Conservation (phyloP, 805 yeast species). For the Danielia reshetovae region DNA sequence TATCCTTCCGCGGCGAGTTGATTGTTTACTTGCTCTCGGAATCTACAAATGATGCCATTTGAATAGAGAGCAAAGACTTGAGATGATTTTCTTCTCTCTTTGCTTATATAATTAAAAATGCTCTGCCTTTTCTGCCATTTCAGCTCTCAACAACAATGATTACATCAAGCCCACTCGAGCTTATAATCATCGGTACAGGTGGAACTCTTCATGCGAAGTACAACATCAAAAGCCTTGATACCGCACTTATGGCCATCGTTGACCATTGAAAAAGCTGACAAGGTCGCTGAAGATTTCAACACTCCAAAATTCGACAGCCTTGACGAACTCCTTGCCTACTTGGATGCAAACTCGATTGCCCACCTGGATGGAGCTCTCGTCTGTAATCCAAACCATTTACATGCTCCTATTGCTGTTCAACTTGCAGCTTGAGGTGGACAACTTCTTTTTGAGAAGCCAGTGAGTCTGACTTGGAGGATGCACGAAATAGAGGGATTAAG, state of each 20-base stretch:
- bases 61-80: too few species aligned
- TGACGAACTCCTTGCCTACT: conserved; percentile 23
- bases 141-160: too few species aligned
- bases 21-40: too few species aligned
- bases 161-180: too few species aligned
- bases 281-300: conserved; percentile 23
- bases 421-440: conserved; percentile 32
- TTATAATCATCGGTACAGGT: too few species aligned
- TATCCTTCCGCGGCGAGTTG: too few species aligned
- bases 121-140: too few species aligned
- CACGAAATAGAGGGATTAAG: too few species aligned
- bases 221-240: conserved; percentile 20
- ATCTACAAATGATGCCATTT: too few species aligned
- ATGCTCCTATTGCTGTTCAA: conserved; percentile 25
- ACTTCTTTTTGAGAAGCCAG: conserved; percentile 36
- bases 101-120: too few species aligned
- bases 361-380: conserved; percentile 37
- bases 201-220: conserved; percentile 41
- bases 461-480: conserved; percentile 28
- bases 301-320: conserved; percentile 23
- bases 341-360: conserved; percentile 15
- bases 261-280: conserved; percentile 30
- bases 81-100: too few species aligned
- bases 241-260: conserved; percentile 30
- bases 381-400: conserved; percentile 40